Conservation (phyloP, 2,329 filamentous ascomycete species). For the Botrytis deweyae region DNA sequence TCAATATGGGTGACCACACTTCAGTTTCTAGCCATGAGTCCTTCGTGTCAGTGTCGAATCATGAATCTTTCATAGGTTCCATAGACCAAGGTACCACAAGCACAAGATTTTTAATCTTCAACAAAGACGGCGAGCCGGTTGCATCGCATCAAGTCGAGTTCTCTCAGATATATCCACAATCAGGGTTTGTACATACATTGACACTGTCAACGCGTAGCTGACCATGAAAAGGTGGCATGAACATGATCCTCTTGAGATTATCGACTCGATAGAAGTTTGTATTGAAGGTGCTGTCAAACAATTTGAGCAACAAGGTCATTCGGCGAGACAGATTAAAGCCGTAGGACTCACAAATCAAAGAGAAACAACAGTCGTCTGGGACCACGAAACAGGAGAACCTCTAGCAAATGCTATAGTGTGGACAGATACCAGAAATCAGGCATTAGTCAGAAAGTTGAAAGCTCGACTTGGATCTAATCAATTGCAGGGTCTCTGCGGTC, state of each 20-base stretch:
- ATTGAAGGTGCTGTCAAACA: conserved; percentile 73
- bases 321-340: conserved; percentile 66
- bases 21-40: conserved; percentile 16
- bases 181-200: conserved; percentile 57
- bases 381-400: conserved; percentile 74
- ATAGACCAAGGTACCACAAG: conserved; percentile 81
- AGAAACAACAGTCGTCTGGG: conserved; percentile 85
- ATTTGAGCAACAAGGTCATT: conserved; percentile 69
- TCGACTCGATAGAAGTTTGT: conserved; percentile 73
- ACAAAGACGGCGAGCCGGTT: conserved; percentile 66
- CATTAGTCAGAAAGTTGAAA: conserved; percentile 75
- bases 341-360: conserved; percentile 83
- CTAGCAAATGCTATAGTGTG: conserved; percentile 85
- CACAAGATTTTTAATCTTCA: conserved; percentile 76
- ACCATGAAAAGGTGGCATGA: conserved; percentile 74
- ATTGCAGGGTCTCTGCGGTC: conserved; percentile 69
- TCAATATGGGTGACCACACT: conserved; percentile 22
- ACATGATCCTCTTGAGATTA: conserved; percentile 76
- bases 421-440: conserved; percentile 78
- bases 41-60: conserved; percentile 50
- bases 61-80: conserved; percentile 61
- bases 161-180: conserved; percentile 69
- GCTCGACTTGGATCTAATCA: conserved; percentile 64
- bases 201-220: not conserved
- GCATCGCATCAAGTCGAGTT: conserved; percentile 76